Conservation (phyloP, 2,329 filamentous ascomycete species). For the Cladophialophora immunda region DNA sequence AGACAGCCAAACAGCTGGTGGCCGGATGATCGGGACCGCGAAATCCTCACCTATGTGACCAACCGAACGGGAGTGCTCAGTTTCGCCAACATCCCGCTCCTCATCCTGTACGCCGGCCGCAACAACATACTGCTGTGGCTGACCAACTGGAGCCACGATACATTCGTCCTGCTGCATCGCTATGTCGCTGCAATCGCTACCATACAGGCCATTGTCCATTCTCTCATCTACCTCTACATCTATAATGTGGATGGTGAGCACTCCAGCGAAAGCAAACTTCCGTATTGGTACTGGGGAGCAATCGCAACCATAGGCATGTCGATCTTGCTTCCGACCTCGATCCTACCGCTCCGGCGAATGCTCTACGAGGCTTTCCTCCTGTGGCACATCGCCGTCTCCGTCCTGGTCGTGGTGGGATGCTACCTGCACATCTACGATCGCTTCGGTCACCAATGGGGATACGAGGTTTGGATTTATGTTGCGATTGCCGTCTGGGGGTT, state of each 20-base stretch:
- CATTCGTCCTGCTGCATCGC: conserved; percentile 50
- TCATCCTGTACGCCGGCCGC: conserved; percentile 29
- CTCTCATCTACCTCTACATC: conserved; percentile 29
- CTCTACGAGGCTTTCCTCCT: conserved; percentile 50
- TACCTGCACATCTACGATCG: conserved; percentile 52
- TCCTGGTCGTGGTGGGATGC: conserved; percentile 47
- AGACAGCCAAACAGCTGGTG: conserved; percentile 41
- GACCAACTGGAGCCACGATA: conserved; percentile 48
- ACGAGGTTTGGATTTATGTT: conserved; percentile 59
- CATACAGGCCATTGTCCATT: conserved; percentile 35
- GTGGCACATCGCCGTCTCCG: conserved; percentile 45
- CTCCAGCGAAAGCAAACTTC: conserved; percentile 20
- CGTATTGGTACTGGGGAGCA: conserved; percentile 47
- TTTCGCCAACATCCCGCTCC: conserved; percentile 34
- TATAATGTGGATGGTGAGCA: conserved; percentile 12
- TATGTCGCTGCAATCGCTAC: conserved; percentile 44
- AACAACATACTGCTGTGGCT: conserved; percentile 34
- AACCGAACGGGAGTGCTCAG: conserved; percentile 36
- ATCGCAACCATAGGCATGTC: conserved; percentile 46
- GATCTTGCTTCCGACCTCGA: conserved; percentile 43
- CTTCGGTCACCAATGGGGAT: conserved; percentile 52
- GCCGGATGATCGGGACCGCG: conserved; percentile 4
- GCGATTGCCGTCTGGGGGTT: conserved; percentile 56
- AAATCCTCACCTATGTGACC: conserved; percentile 29
- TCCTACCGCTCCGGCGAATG: conserved; percentile 43